Evolutionary conservation across 495 filamentous ascomycete species (phyloP).

Genomic region (Lophium mytilinum): DNA sequence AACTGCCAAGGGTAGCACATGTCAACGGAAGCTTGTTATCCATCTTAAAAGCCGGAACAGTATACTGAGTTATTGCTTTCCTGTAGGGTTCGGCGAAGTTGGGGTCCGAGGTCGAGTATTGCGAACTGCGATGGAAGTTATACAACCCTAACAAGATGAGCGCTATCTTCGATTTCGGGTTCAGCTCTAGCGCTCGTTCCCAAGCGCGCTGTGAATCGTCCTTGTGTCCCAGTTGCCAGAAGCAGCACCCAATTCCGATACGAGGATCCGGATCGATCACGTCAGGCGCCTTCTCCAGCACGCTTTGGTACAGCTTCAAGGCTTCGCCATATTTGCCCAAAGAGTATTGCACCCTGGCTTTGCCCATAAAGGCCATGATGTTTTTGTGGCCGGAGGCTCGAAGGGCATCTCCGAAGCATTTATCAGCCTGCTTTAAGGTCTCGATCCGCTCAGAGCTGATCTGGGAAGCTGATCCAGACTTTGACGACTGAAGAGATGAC

Average conservation of each 20-base stretch:
- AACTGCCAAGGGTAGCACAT: conserved; percentile 78
- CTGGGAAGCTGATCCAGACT: conserved; percentile 49
- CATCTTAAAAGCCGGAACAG: conserved; percentile 87
- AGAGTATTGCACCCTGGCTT: conserved; percentile 73
- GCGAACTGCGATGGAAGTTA: conserved; percentile 73
- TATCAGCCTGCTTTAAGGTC: conserved; percentile 69
- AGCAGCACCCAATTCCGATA: conserved; percentile 89
- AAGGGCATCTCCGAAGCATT: conserved; percentile 88
- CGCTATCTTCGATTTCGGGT: conserved; percentile 81
- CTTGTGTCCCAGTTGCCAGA: conserved; percentile 90
- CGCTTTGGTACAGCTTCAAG: conserved; percentile 76
- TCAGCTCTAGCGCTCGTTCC: conserved; percentile 80
- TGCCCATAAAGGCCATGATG: conserved; percentile 82
- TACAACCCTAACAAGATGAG: conserved; percentile 85
- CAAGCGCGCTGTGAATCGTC: conserved; percentile 84
- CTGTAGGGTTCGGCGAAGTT: conserved; percentile 76
- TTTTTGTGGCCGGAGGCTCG: conserved; percentile 76
- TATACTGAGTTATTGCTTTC: conserved; percentile 88
- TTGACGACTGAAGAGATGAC: conserved; percentile 76
- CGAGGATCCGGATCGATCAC: conserved; percentile 91
- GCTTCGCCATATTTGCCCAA: conserved; percentile 76
- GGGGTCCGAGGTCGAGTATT: conserved; percentile 65
- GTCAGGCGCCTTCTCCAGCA: conserved; percentile 71
- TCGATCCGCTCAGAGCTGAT: conserved; percentile 71
- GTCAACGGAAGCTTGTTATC: conserved; percentile 88